These are phyloP conservation scores for Microascus cirrosus DNA, from an alignment of 2,329 filamentous ascomycete species.

Conservation along the genomic window DNA sequence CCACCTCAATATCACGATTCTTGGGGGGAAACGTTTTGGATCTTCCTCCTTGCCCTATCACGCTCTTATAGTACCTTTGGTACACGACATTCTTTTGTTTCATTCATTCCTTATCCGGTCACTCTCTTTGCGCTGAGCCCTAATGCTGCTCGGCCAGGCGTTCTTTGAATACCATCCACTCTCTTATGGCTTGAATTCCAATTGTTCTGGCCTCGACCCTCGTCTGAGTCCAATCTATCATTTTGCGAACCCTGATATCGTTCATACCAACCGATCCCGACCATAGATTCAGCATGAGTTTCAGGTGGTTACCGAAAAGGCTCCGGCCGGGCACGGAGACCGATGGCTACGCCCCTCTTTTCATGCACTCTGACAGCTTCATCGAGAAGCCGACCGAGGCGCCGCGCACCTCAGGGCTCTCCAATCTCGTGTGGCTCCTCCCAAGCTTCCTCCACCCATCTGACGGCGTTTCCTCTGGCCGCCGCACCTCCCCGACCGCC, in stretches of 20 bases:
- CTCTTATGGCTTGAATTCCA: neutral
- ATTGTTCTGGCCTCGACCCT: neutral
- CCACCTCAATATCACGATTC: neutral
- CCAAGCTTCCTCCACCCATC: slow-evolving; percentile 1
- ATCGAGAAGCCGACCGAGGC: neutral
- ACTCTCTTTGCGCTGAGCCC: neutral
- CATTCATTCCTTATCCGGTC: neutral
- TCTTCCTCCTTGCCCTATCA: neutral
- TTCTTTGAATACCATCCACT: neutral
- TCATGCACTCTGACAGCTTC: neutral
- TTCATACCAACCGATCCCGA: neutral
- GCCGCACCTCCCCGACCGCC: neutral
- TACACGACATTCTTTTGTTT: neutral
- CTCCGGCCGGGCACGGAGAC: neutral
- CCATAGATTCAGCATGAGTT: neutral
- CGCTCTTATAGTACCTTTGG: neutral
- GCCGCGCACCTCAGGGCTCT: neutral
- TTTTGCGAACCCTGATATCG: neutral
- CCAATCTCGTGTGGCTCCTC: neutral
- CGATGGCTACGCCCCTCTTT: neutral
- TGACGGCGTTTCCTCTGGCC: neutral
- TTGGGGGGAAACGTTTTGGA: neutral
- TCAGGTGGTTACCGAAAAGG: neutral
- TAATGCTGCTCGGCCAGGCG: neutral
- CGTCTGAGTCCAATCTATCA: neutral